These are phyloP conservation scores for Cucumis cinereus DNA, from an alignment of 306 rosid genomes.

Conservation along the genomic window DNA sequence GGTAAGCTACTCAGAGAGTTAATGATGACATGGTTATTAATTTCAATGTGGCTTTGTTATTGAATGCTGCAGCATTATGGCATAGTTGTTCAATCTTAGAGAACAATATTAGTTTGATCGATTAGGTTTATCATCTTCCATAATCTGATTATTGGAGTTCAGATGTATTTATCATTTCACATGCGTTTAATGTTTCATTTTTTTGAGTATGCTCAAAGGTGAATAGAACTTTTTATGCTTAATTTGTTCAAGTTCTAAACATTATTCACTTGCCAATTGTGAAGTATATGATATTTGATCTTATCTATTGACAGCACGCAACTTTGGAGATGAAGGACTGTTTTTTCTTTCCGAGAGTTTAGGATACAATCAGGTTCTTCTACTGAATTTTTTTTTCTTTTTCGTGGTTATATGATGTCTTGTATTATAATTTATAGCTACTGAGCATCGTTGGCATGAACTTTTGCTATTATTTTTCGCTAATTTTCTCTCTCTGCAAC, in stretches of 20 bases:
- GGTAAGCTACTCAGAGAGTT: conserved; percentile 40
- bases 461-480: neutral
- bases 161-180: neutral
- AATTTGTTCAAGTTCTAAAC: neutral
- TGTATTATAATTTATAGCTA: neutral
- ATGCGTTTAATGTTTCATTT: neutral
- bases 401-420: conserved; percentile 11
- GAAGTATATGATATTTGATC: neutral
- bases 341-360: conserved; percentile 86
- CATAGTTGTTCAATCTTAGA: neutral
- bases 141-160: neutral
- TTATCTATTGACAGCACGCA: conserved; percentile 53
- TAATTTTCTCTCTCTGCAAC: neutral
- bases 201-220: neutral
- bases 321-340: conserved; percentile 90
- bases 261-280: neutral
- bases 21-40: conserved; percentile 2
- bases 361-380: conserved; percentile 68
- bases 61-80: neutral
- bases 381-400: neutral
- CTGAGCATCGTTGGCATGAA: neutral
- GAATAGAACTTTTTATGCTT: neutral
- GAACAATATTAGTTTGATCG: neutral
- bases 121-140: neutral
- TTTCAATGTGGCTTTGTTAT: neutral